A percentile compares a stretch with the other conserved stretches of the same genome.
phyloP scores from a whole-genome alignment of 2,329 filamentous ascomycete species.

The Penicillium sp. region DNA sequence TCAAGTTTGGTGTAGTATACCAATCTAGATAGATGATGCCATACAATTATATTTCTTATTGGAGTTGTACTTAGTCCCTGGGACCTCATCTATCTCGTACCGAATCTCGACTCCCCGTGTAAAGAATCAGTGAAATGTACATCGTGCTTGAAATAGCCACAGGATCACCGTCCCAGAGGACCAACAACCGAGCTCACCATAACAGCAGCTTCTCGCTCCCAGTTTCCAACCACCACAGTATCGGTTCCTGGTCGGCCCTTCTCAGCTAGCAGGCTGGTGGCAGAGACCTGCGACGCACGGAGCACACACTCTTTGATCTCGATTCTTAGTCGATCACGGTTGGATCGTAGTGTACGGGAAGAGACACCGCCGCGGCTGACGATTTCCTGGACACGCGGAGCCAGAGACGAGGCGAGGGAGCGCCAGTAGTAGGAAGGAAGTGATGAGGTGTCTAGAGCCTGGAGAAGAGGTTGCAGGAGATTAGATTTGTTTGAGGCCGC shows the following conservation, averaged over 20 bases:
- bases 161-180: constrained; percentile 39
- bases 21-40: neutral
- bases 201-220: constrained; percentile 90
- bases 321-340: constrained; percentile 70
- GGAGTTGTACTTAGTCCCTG: neutral
- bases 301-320: constrained; percentile 81
- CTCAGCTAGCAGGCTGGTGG: constrained; percentile 48
- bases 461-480: constrained; percentile 70
- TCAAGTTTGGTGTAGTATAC: neutral
- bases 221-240: constrained; percentile 54
- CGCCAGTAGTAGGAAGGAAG: constrained; percentile 93
- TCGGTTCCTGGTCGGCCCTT: constrained; percentile 46
- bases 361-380: constrained; percentile 77
- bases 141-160: neutral
- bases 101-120: neutral
- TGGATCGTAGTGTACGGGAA: constrained; percentile 74
- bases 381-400: constrained; percentile 78
- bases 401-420: constrained; percentile 74
- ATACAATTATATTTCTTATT: neutral
- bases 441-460: constrained; percentile 80
- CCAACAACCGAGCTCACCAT: constrained; percentile 84
- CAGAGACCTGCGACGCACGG: constrained; percentile 68
- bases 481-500: constrained; percentile 35
- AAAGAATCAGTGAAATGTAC: neutral
- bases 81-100: neutral